Evolutionary conservation across 805 yeast genomes (phyloP), one percentile per base, ranked within the genome.

Genomic region (Candida coquimbonensis): DNA sequence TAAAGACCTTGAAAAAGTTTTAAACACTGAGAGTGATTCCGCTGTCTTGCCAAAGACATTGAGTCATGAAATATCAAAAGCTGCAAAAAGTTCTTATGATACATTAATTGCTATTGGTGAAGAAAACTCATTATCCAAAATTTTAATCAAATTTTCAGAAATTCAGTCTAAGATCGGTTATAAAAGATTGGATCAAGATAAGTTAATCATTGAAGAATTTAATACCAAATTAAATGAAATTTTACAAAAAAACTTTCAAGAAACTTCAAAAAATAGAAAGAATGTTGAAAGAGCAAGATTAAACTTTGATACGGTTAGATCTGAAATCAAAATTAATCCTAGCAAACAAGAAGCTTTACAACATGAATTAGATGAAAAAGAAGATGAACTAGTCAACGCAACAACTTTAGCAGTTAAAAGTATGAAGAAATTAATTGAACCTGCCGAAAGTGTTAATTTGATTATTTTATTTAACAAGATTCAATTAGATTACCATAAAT

Each of bases 301-400:
- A 47, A 80, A 75, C 47, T 83, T 86, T 57, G 95, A 86, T 63
- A 71, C 81, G 8, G 64, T 81, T 50, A 75, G 93, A 62, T 71
- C 86, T 45, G 84, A 78, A 50, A 66, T 73, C 25, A 77, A 56
- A 41, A 24, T 50, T 2, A 44, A 50, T 19, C 60, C 62, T 25
- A 55, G 50, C 31, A 53, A 47, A 41, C 57, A 57, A 42, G 51
- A 45, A 21, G 37, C 41, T 17, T 31, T 45, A 17, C 54, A 53
- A 37, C 59, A 50, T 39, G 34, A 54, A 16, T 36, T 78, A 19
- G 84, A 78, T 44, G 53, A 53, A 17, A 49, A 49, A 52, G 95
- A 86, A 63, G 95, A 86, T 60, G 91, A 83, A 50, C 75, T 86
- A 52, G 93, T 86, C 33, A 77, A 81, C 53, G 87, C 88, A 25